phyloP scores from a whole-genome alignment of 116 monocot genomes.

The Dioscorea cayenensis region DNA sequence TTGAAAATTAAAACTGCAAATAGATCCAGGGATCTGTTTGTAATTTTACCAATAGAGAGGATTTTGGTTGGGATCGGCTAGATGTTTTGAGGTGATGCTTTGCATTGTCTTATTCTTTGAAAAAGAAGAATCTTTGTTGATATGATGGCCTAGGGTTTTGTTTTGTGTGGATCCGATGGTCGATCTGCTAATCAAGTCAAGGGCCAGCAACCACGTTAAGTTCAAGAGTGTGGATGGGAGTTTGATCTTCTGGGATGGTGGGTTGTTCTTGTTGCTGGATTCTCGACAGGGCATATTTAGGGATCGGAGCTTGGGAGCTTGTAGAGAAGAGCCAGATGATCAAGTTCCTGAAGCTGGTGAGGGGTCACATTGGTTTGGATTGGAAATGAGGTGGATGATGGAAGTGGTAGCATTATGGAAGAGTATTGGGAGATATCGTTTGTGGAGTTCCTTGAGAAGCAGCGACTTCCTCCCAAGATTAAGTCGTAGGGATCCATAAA shows the following conservation, averaged over 20 bases:
- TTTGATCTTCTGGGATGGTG: constrained; percentile 70
- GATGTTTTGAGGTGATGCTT: constrained; percentile 51
- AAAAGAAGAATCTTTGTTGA: not conserved
- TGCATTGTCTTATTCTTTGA: not conserved
- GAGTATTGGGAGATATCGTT: constrained; percentile 69
- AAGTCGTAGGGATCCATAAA: constrained; percentile 35
- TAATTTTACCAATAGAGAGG: no score
- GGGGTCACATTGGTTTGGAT: constrained; percentile 33
- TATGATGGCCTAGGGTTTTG: constrained; percentile 45
- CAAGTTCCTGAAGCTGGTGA: constrained; percentile 67
- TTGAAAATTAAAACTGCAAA: no score
- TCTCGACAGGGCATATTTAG: constrained; percentile 83
- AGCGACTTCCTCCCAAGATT: constrained; percentile 63
- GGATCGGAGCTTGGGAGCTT: constrained; percentile 55
- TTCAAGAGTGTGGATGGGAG: constrained; percentile 80
- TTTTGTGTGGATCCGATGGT: constrained; percentile 18
- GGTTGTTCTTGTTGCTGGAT: constrained; percentile 68
- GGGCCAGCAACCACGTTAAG: constrained; percentile 80
- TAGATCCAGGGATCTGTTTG: no score
- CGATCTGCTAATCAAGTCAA: constrained; percentile 66
- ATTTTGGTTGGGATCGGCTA: constrained; percentile 55
- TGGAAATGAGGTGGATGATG: constrained; percentile 8
- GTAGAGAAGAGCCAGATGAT: constrained; percentile 73
- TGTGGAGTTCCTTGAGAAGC: constrained; percentile 61
- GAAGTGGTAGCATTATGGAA: constrained; percentile 19